Conservation (phyloP, 805 yeast species). For the Pichia deserticola region DNA sequence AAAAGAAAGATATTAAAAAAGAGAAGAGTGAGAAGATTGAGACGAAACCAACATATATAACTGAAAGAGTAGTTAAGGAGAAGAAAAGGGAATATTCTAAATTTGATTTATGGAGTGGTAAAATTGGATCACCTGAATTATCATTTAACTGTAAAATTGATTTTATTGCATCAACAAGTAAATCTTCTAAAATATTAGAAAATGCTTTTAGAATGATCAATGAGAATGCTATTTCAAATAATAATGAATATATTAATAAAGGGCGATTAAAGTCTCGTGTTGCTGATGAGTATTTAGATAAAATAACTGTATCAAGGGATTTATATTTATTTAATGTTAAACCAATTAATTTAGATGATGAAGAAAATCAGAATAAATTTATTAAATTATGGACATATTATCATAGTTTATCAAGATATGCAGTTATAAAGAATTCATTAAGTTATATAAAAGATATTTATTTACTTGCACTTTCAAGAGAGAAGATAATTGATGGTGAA, state of each 20-base stretch:
- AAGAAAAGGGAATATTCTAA: neutral
- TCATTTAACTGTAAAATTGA: neutral
- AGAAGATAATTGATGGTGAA: conserved; percentile 11
- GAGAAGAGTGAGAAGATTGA: neutral
- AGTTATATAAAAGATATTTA: conserved; percentile 57
- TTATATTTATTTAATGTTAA: conserved; percentile 42
- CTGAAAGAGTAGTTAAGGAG: neutral
- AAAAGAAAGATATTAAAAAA: neutral
- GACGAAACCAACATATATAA: neutral
- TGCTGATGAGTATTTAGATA: conserved; percentile 52
- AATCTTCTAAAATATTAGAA: neutral
- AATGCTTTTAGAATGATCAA: neutral
- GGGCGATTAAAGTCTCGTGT: conserved; percentile 52
- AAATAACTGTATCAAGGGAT: conserved; percentile 42
- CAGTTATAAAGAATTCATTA: conserved; percentile 49
- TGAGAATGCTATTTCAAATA: conserved; percentile 1
- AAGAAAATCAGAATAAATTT: conserved; percentile 13
- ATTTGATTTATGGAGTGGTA: conserved; percentile 2
- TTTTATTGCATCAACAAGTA: conserved; percentile 4
- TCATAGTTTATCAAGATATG: conserved; percentile 40
- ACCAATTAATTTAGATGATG: conserved; percentile 14
- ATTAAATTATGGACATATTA: conserved; percentile 39
- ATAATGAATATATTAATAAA: conserved; percentile 36
- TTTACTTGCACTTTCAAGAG: conserved; percentile 30
- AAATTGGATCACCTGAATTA: neutral